These are phyloP conservation scores for Kuraishia hungarica DNA, from an alignment of 805 yeast genomes.

Conservation along the genomic window DNA sequence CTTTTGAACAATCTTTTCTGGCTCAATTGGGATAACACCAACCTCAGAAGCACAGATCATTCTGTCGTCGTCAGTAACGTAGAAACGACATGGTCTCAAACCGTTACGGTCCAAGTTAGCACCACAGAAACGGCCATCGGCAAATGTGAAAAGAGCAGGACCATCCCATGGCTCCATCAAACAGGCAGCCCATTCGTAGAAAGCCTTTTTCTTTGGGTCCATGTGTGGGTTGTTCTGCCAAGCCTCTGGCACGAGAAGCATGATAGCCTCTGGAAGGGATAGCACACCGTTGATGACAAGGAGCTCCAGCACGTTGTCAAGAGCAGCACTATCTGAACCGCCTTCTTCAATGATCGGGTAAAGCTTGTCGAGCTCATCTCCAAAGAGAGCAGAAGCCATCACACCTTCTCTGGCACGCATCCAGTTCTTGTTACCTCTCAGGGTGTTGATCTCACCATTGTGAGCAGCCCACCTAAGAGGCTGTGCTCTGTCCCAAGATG, in stretches of 20 bases:
- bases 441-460: conserved; percentile 96
- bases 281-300: conserved; percentile 86
- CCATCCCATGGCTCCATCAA: conserved; percentile 99
- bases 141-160: conserved; percentile 93
- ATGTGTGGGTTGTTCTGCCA: conserved; percentile 85
- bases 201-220: conserved; percentile 89
- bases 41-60: conserved; percentile 98
- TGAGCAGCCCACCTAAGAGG: conserved; percentile 97
- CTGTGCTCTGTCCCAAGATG: conserved; percentile 99
- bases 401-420: conserved; percentile 98
- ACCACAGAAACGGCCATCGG: conserved; percentile 97
- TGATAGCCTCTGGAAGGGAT: conserved; percentile 92
- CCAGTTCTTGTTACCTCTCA: conserved; percentile 98
- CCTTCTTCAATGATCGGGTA: conserved; percentile 97
- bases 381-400: conserved; percentile 80
- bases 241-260: conserved; percentile 96
- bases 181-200: conserved; percentile 99
- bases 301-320: conserved; percentile 90
- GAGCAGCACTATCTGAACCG: conserved; percentile 97
- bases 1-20: conserved; percentile 75
- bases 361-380: conserved; percentile 82
- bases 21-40: conserved; percentile 87
- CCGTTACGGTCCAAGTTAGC: conserved; percentile 97
- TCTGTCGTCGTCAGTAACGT: conserved; percentile 87
- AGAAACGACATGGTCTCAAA: conserved; percentile 95